A percentile compares a stretch with the other conserved stretches of the same genome.
Conservation (phyloP, 768 basidiomycete genomes). For the Tremella mesenterica region DNA sequence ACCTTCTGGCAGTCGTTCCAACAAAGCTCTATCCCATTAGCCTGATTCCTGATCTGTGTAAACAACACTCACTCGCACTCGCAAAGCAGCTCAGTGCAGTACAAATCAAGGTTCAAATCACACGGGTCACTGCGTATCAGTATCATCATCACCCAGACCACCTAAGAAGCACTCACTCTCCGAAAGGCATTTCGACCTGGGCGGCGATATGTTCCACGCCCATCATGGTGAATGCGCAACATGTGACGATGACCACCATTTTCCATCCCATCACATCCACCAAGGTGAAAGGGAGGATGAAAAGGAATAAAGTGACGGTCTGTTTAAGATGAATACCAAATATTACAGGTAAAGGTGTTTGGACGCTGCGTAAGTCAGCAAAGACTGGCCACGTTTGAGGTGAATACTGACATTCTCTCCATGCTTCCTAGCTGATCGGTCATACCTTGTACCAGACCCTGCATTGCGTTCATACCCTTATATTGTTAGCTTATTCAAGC, state of each 20-base stretch:
- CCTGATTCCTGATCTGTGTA: neutral
- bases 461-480: slow-evolving; percentile 65
- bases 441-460: slow-evolving; percentile 62
- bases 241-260: slow-evolving; percentile 71
- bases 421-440: slow-evolving; percentile 69
- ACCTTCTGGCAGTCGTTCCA: slow-evolving; percentile 46
- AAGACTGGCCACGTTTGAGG: neutral
- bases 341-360: slow-evolving; percentile 33
- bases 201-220: slow-evolving; percentile 83
- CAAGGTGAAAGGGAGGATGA: slow-evolving; percentile 78
- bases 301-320: slow-evolving; percentile 86
- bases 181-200: slow-evolving; percentile 91
- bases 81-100: slow-evolving; percentile 76
- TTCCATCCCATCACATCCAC: slow-evolving; percentile 71
- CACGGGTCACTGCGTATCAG: slow-evolving; percentile 31
- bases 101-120: slow-evolving; percentile 53
- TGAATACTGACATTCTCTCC: slow-evolving; percentile 74
- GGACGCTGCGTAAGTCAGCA: slow-evolving; percentile 9
- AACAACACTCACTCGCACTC: slow-evolving; percentile 57
- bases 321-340: slow-evolving; percentile 81
- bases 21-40: slow-evolving; percentile 19
- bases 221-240: slow-evolving; percentile 45
- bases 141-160: slow-evolving; percentile 27
- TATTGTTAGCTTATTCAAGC: slow-evolving; percentile 2
- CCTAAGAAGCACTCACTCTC: slow-evolving; percentile 56